Evolutionary conservation across 352 stramenopile species (phyloP).

Genomic region (Phytopythium mirpurense): DNA sequence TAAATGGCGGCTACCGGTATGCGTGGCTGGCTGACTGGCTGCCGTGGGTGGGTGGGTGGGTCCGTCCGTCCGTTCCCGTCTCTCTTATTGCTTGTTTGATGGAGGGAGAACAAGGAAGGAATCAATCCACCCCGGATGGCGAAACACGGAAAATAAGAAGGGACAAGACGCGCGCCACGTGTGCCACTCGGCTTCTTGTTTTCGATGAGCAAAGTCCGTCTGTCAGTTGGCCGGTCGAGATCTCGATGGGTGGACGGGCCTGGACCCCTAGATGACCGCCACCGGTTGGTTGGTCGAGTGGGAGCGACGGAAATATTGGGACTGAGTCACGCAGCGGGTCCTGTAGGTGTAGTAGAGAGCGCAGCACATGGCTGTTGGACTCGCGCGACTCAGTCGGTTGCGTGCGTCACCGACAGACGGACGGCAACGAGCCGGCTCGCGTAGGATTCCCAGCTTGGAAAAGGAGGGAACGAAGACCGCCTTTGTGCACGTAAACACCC

Average conservation of each 20-base stretch:
- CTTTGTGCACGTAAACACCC: too few species aligned
- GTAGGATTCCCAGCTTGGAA: too few species aligned
- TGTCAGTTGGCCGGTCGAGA: not conserved
- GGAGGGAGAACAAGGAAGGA: not conserved
- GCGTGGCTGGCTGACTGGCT: too few species aligned
- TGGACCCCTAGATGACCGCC: not conserved
- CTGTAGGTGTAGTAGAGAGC: too few species aligned
- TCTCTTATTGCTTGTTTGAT: not conserved
- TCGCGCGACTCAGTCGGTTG: not conserved
- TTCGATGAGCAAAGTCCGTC: conserved; percentile 2
- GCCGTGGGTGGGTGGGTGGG: too few species aligned
- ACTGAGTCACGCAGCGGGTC: conserved; percentile 6
- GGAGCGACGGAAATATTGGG: conserved; percentile 4
- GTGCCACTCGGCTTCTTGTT: not conserved
- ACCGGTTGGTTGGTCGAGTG: conserved; percentile 8
- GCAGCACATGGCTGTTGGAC: not conserved
- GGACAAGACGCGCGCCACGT: not conserved
- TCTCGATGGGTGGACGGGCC: conserved; percentile 4
- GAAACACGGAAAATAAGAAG: not conserved
- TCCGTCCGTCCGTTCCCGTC: not conserved
- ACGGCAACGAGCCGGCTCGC: not conserved
- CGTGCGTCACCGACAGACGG: conserved; percentile 1
- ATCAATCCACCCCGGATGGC: not conserved
- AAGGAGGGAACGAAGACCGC: not conserved
- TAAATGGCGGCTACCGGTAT: not conserved